Evolutionary conservation across 139 green algal genomes (phyloP), one percentile per base, ranked within the genome.

Genomic region (Cymbomonas tetramitiformis): DNA sequence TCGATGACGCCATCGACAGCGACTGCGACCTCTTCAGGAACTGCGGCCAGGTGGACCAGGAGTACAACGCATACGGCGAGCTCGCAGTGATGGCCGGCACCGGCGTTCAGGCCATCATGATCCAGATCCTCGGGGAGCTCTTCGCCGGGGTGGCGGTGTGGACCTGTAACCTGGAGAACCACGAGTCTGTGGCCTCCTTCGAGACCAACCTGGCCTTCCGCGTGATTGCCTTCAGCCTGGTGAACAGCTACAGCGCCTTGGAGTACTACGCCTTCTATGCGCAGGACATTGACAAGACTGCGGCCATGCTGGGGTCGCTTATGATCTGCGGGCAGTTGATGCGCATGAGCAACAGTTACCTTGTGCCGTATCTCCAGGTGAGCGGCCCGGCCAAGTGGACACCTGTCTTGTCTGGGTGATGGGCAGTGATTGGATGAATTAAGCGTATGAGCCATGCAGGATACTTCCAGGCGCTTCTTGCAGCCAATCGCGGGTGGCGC

Each of bases 201-300:
- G 62, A 69, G 21, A 56, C 12, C 21, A 30, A 18, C 29, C 41
- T 69, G 15, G 52, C 52, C 21, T 21, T 51, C 30, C 19, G 9
- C 12, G 23, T 61, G 29, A 3, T 69, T 5, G 5, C 34, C 15
- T 61, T 53, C 52, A 28, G 36, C 38, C 29, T 30, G 12, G 23
- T 56, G 32, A 63, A 62, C 32, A 62, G 5, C 32, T 58, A 58
- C 41, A 5, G n/a, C 29, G 34, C 30, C 15, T 29, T 69, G 41
- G 58, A 59, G 32, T 69, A 69, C 53, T 69, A 52, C 40, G 62
- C 62, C 31, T 69, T 59, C 62, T 51, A 32, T n/a, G 33, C 53
- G 52, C 30, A 19, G 12, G 62, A 69, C 51, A 40, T 69, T 31
- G 62, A 62, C 33, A 28, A 44, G 24, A 51, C 33, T 9, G 62